phyloP scores from a whole-genome alignment of 176 grass and related monocot species.

The Triticum dicoccoides region DNA sequence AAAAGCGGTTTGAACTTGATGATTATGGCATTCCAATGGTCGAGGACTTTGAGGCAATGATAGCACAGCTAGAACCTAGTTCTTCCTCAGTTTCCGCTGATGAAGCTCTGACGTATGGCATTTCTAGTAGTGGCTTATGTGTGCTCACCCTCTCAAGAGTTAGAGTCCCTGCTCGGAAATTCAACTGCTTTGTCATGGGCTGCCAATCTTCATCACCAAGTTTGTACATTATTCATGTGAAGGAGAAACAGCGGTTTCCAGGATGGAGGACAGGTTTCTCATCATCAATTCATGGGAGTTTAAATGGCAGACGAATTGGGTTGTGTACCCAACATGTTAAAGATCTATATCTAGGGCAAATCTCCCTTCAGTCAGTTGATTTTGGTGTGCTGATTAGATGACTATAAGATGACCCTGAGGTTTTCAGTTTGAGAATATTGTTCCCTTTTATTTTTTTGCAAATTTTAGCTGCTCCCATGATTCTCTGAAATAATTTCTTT shows the following conservation, averaged over 20 bases:
- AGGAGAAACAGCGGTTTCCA: constrained; percentile 85
- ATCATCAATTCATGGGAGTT: constrained; percentile 70
- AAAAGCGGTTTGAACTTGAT: constrained; percentile 85
- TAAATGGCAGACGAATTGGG: constrained; percentile 72
- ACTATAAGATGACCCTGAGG: constrained; percentile 10
- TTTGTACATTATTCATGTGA: constrained; percentile 75
- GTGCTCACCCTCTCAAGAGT: constrained; percentile 75
- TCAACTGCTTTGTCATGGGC: constrained; percentile 81
- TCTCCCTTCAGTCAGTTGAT: constrained; percentile 90
- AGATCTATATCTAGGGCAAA: constrained; percentile 83
- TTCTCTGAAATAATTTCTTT: neutral
- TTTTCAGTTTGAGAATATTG: neutral
- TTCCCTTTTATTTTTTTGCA: neutral
- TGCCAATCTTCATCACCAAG: constrained; percentile 68
- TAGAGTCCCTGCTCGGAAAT: constrained; percentile 57
- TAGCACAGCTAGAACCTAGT: constrained; percentile 37
- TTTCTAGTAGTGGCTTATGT: constrained; percentile 72
- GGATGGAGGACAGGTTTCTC: constrained; percentile 91
- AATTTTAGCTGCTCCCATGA: neutral
- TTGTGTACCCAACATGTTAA: constrained; percentile 88
- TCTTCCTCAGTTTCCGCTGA: constrained; percentile 33
- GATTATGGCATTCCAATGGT: constrained; percentile 63
- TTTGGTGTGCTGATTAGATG: constrained; percentile 62
- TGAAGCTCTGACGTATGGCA: constrained; percentile 81
- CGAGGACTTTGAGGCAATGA: constrained; percentile 56